These are phyloP conservation scores for Crithidia brevicula DNA, from an alignment of 208 protist species.

Conservation along the genomic window DNA sequence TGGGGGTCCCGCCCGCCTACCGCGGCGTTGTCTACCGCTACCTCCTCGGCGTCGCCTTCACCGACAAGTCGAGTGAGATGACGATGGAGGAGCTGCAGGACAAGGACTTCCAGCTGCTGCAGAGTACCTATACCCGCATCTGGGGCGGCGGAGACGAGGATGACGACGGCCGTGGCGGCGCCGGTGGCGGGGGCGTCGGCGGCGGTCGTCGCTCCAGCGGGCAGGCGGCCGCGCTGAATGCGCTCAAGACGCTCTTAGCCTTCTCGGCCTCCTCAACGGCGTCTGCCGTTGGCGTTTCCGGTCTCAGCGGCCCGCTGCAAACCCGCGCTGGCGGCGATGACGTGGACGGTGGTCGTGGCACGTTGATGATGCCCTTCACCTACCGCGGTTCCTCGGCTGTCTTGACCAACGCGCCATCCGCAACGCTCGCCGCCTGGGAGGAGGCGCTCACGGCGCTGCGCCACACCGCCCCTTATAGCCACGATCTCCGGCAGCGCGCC, in stretches of 20 bases:
- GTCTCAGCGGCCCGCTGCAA: constrained; percentile 20
- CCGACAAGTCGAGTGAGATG: constrained; percentile 87
- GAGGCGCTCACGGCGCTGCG: constrained; percentile 27
- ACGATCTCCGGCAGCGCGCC: constrained; percentile 33
- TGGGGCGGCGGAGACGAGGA: constrained; percentile 31
- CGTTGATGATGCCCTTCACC: constrained; percentile 20
- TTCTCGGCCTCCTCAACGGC: constrained; percentile 24
- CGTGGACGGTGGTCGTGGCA: neutral
- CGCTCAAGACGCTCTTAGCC: constrained; percentile 21
- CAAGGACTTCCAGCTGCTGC: constrained; percentile 73
- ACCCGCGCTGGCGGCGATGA: constrained; percentile 8
- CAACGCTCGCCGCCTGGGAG: constrained; percentile 35
- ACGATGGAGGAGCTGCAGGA: constrained; percentile 82
- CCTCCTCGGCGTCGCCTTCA: constrained; percentile 73
- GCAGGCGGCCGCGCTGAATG: constrained; percentile 16
- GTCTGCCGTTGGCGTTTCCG: neutral
- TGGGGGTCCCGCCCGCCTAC: constrained; percentile 67
- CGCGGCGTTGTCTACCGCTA: constrained; percentile 86
- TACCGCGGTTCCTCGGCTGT: constrained; percentile 24
- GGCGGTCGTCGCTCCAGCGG: constrained; percentile 7
- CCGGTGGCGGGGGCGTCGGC: constrained; percentile 7
- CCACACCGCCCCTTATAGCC: constrained; percentile 32
- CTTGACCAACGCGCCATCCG: neutral
- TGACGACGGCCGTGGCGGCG: constrained; percentile 21
- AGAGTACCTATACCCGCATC: constrained; percentile 43